phyloP scores from a whole-genome alignment of 208 protist genomes.

The Trypanosoma lewisi region DNA sequence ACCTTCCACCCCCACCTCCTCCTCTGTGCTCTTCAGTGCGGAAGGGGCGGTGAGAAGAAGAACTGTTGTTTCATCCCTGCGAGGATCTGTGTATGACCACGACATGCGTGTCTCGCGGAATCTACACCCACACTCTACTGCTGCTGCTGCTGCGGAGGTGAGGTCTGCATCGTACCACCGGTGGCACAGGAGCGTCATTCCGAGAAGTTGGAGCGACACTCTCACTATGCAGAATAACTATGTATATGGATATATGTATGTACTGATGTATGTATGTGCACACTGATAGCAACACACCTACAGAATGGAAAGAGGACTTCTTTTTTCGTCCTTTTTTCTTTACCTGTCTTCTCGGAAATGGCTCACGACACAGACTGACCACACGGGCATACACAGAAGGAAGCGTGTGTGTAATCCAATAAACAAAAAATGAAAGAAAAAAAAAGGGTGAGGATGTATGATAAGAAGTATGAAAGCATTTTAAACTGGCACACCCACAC shows the following conservation, averaged over 20 bases:
- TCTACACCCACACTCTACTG: background rate
- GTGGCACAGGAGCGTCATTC: slow-evolving; percentile 22
- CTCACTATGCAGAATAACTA: background rate
- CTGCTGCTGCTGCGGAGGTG: slow-evolving; percentile 2
- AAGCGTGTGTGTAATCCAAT: too few species aligned
- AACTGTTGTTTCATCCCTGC: slow-evolving; percentile 12
- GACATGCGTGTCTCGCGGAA: slow-evolving; percentile 25
- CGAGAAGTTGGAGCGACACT: too few species aligned
- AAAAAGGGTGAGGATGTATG: too few species aligned
- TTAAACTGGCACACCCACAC: too few species aligned
- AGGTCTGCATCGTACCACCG: slow-evolving; percentile 21
- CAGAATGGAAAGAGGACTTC: background rate
- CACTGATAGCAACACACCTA: background rate
- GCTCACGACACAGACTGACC: background rate
- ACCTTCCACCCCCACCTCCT: too few species aligned
- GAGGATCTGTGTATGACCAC: slow-evolving; percentile 23
- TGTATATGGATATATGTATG: background rate
- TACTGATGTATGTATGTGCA: background rate
- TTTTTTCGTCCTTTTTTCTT: background rate
- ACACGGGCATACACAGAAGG: too few species aligned
- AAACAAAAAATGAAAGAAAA: too few species aligned
- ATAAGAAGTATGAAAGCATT: too few species aligned
- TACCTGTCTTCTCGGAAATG: background rate
- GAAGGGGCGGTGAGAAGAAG: slow-evolving; percentile 14
- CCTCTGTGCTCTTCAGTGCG: too few species aligned